Base-by-base conservation (phyloP, 2,329 filamentous ascomycete species). In the Mariannaea elegans region DNA sequence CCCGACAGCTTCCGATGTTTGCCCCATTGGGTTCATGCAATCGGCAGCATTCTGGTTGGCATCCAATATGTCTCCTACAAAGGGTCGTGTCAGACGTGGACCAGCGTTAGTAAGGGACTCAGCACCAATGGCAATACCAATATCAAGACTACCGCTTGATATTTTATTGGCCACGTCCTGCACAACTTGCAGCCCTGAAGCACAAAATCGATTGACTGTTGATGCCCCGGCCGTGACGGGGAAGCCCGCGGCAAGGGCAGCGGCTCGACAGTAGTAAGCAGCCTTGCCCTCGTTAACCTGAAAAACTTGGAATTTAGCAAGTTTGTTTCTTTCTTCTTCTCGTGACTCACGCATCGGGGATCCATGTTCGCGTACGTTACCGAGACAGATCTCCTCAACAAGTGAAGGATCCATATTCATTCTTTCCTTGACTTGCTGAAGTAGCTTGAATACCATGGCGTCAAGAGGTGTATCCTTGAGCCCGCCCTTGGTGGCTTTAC, bases 11-110 rank as follows among this genome's bases (percentile, higher is more conserved):
- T 93, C 90, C 2, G 86, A 89, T 1, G 90, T 92, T 78, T 91
- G 88, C 3, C 89, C 89, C 90, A 93, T 93, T 54, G 89, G 88
- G n/a, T n/a, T n/a, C n/a, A n/a, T n/a, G n/a, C n/a, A n/a, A n/a
- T n/a, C n/a, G n/a, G n/a, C n/a, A n/a, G n/a, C n/a, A n/a, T n/a
- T n/a, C n/a, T n/a, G n/a, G n/a, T n/a, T n/a, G n/a, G n/a, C n/a
- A 78, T 89, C 85, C 82, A 89, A 73, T 62, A 92, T 48, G 13
- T 56, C 52, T 13, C 23, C 52, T 31, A 54, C 45, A 3, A 13
- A 16, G 7, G 50, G 21, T 7, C 34, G 24, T 13, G 32, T 31
- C 50, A 54, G 36, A 9, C 32, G 36, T 5, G 50, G 39, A 39
- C 59, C 48, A 1, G 61, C 42, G 42, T 59, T 61, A 8, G 42